A percentile compares a stretch with the other conserved stretches of the same genome.
Evolutionary conservation across 768 basidiomycete genomes (phyloP).

Genomic region (Mycena galopus): DNA sequence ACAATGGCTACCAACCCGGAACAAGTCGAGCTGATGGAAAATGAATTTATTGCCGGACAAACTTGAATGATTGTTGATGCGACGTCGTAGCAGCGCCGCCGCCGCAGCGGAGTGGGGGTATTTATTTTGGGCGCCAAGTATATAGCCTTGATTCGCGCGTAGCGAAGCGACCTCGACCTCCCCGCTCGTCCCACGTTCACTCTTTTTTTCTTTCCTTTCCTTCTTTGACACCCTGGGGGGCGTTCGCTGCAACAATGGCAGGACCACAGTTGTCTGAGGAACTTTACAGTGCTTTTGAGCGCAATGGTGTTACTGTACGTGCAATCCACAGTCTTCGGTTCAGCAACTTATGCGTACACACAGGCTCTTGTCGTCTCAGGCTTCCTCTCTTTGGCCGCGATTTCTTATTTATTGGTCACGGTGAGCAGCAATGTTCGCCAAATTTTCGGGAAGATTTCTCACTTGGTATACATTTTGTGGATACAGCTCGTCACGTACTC

Average conservation of each 20-base stretch:
- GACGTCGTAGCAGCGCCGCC: no score
- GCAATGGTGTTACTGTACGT: constrained; percentile 10
- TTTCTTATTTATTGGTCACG: constrained; percentile 16
- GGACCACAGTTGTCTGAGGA: neutral
- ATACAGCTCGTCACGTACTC: constrained; percentile 10
- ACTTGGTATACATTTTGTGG: neutral
- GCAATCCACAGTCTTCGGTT: neutral
- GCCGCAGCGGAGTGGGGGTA: no score
- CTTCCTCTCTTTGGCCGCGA: constrained; percentile 6
- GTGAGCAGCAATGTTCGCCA: constrained; percentile 5
- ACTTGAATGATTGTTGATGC: no score
- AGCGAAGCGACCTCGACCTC: neutral
- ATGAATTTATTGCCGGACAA: no score
- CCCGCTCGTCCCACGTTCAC: neutral
- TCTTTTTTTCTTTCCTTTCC: neutral
- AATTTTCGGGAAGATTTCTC: neutral
- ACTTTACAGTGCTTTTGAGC: constrained; percentile 12
- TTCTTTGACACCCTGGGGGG: neutral
- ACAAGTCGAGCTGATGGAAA: no score
- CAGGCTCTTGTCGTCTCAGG: constrained; percentile 2
- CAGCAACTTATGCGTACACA: neutral
- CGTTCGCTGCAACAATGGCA: neutral
- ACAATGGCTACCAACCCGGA: no score
- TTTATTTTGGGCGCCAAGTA: neutral
- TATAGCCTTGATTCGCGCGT: neutral